Percentiles rank a stretch among this genome's conserved stretches.
Conservation (phyloP, 768 basidiomycete genomes). For the Filobasidium floriforme region DNA sequence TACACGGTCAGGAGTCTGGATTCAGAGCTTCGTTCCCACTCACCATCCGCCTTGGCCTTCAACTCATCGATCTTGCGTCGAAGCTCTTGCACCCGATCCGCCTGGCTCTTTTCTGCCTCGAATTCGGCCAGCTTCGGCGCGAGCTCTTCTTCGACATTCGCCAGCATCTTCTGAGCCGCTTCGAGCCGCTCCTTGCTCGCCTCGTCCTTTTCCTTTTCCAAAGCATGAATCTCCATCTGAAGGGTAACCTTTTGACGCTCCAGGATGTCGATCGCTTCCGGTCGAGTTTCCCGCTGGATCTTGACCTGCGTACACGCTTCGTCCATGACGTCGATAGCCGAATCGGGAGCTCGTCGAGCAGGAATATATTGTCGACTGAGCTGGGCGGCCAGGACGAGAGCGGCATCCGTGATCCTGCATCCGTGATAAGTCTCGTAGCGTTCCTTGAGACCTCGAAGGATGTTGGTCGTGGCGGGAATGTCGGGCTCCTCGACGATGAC, state of each 20-base stretch:
- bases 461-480: slow-evolving; percentile 83
- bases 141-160: slow-evolving; percentile 76
- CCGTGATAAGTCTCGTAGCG: slow-evolving; percentile 76
- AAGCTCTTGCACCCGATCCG: slow-evolving; percentile 68
- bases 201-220: slow-evolving; percentile 83
- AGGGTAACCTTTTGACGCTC: slow-evolving; percentile 82
- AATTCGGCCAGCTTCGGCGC: slow-evolving; percentile 74
- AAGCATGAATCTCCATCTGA: slow-evolving; percentile 88
- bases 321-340: slow-evolving; percentile 82
- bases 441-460: slow-evolving; percentile 86
- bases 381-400: slow-evolving; percentile 79
- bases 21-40: not conserved
- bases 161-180: slow-evolving; percentile 65
- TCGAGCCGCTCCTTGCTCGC: slow-evolving; percentile 77
- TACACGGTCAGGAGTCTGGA: not conserved
- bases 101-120: slow-evolving; percentile 73
- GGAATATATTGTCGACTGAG: slow-evolving; percentile 85
- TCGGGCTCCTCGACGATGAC: slow-evolving; percentile 85
- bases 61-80: slow-evolving; percentile 82
- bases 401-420: slow-evolving; percentile 77
- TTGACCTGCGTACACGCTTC: slow-evolving; percentile 79
- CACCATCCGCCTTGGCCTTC: slow-evolving; percentile 68
- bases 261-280: slow-evolving; percentile 84
- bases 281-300: slow-evolving; percentile 87
- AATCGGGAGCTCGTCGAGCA: slow-evolving; percentile 47